Percentiles rank a stretch among this genome's conserved stretches.
phyloP scores from a whole-genome alignment of 2,329 filamentous ascomycete species.

The Neocucurbitaria cava region DNA sequence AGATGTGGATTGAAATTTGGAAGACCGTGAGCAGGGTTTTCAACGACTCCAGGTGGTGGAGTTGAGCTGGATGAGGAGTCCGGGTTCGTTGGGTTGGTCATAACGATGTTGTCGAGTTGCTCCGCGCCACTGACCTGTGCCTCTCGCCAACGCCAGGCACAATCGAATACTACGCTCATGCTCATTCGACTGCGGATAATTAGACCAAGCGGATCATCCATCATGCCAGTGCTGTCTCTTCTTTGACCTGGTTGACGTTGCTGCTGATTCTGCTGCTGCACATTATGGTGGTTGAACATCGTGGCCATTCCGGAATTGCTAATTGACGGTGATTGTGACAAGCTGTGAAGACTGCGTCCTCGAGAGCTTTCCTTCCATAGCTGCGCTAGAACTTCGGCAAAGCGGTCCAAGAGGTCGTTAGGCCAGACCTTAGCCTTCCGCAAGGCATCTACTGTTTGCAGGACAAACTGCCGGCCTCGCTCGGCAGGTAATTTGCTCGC shows the following conservation, averaged over 20 bases:
- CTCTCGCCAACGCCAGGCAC: constrained; percentile 85
- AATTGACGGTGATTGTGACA: constrained; percentile 47
- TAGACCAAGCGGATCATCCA: constrained; percentile 77
- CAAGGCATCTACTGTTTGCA: constrained; percentile 73
- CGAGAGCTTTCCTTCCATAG: constrained; percentile 72
- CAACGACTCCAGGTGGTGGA: constrained; percentile 59
- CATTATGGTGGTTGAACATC: constrained; percentile 40
- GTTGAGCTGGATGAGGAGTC: constrained; percentile 71
- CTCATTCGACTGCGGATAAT: constrained; percentile 85
- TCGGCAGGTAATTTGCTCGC: constrained; percentile 69
- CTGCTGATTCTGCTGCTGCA: constrained; percentile 29
- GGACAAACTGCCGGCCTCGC: constrained; percentile 71
- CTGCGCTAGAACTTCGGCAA: constrained; percentile 86
- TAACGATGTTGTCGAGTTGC: constrained; percentile 68
- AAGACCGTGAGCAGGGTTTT: constrained; percentile 43
- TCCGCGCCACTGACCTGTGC: constrained; percentile 59
- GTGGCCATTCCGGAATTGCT: constrained; percentile 39
- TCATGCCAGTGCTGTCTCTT: constrained; percentile 36
- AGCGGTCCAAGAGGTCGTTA: constrained; percentile 79
- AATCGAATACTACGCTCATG: constrained; percentile 85
- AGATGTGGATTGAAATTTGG: constrained; percentile 48
- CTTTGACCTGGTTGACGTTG: constrained; percentile 29
- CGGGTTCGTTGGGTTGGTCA: constrained; percentile 87
- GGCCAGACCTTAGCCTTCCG: constrained; percentile 75
- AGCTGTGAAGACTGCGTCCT: constrained; percentile 46